Evolutionary conservation across 768 basidiomycete genomes (phyloP).

Genomic region (Cystobasidium onofrii): DNA sequence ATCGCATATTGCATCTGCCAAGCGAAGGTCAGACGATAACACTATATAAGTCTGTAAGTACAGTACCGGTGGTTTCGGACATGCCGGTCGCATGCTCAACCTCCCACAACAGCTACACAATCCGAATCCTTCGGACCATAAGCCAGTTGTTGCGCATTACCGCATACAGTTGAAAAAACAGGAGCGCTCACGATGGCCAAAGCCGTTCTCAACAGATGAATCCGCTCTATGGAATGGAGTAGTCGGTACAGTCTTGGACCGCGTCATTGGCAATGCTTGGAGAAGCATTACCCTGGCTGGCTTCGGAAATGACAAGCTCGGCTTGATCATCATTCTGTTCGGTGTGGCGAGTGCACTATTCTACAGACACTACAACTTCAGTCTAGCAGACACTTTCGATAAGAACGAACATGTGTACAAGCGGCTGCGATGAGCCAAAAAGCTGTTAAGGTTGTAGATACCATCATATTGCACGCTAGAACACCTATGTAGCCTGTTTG

Average conservation of each 20-base stretch:
- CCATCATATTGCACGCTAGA: not conserved
- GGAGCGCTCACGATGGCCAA: constrained; percentile 31
- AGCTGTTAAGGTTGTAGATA: not conserved
- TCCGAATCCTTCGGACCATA: constrained; percentile 67
- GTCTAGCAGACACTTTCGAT: not conserved
- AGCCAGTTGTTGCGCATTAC: constrained; percentile 69
- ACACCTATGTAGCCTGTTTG: not conserved
- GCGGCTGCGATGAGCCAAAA: not conserved
- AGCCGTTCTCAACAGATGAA: constrained; percentile 36
- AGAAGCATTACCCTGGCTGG: constrained; percentile 66
- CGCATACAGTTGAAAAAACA: constrained; percentile 41
- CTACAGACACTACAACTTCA: not conserved
- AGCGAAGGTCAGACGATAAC: constrained; percentile 56
- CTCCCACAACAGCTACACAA: not conserved
- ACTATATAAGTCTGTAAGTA: constrained; percentile 45
- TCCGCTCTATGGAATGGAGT: constrained; percentile 54
- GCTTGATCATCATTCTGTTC: not conserved
- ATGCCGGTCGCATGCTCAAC: too few species aligned
- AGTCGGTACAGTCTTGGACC: constrained; percentile 61
- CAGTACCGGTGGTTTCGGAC: constrained; percentile 48
- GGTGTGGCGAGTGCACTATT: not conserved
- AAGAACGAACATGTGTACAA: not conserved
- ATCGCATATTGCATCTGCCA: constrained; percentile 74
- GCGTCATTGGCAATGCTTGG: constrained; percentile 70
- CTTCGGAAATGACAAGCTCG: constrained; percentile 54